A percentile compares a stretch with the other conserved stretches of the same genome.
These are phyloP conservation scores for Cercospora nicotianae DNA, from an alignment of 2,329 filamentous ascomycete species.

Conservation along the genomic window DNA sequence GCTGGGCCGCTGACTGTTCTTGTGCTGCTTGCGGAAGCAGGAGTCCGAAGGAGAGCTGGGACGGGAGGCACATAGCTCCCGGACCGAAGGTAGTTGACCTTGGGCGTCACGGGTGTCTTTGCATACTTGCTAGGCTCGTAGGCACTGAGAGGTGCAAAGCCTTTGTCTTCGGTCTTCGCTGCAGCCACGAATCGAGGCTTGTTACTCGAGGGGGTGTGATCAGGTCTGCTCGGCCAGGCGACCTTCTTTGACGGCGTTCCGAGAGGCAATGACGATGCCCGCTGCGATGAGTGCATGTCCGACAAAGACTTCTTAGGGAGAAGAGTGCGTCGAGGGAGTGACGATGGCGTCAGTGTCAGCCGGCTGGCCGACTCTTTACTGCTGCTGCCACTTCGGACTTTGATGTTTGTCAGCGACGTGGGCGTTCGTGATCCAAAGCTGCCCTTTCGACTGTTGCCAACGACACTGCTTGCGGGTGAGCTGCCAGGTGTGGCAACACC, in stretches of 20 bases:
- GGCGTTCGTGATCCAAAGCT: constrained; percentile 51
- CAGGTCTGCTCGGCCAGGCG: constrained; percentile 23
- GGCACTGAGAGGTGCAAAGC: constrained; percentile 38
- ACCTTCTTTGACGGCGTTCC: constrained; percentile 20
- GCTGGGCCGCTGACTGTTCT: constrained; percentile 20
- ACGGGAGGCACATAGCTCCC: constrained; percentile 13
- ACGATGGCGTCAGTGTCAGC: constrained; percentile 20
- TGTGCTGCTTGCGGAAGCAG: constrained; percentile 10
- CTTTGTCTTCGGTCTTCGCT: constrained; percentile 28
- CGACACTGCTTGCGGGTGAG: constrained; percentile 66
- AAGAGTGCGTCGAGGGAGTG: constrained; percentile 24
- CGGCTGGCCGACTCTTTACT: constrained; percentile 19
- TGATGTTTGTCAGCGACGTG: constrained; percentile 33
- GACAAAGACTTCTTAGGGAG: constrained; percentile 24
- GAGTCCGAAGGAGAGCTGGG: constrained; percentile 16
- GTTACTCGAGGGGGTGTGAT: constrained; percentile 24
- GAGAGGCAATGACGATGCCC: constrained; percentile 28
- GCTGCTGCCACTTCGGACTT: constrained; percentile 24
- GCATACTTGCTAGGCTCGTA: constrained; percentile 40
- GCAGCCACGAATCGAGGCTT: constrained; percentile 31
- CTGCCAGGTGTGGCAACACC: constrained; percentile 58
- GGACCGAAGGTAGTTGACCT: constrained; percentile 33
- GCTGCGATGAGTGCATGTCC: constrained; percentile 21
- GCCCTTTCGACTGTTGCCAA: constrained; percentile 54
- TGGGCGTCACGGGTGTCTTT: constrained; percentile 35